Base-by-base conservation (phyloP, 2,329 filamentous ascomycete species). In the Stachybotrys echinatus region DNA sequence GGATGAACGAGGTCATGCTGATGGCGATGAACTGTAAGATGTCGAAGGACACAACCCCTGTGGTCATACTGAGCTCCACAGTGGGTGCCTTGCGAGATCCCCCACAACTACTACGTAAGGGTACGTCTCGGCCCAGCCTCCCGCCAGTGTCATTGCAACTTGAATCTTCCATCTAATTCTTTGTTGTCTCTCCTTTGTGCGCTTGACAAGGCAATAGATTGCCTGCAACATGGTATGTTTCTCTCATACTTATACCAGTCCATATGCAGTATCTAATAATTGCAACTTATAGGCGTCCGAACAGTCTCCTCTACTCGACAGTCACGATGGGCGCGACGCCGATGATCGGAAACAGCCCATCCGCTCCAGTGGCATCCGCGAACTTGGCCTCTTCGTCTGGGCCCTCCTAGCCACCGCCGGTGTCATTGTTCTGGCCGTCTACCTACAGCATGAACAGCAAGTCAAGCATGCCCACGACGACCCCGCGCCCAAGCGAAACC, bases 301-400 rank as follows among this genome's bases (percentile, higher is more conserved):
- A 57, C 65, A 65, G 51, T 71, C 68, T 45, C 74, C 74, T 50
- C 71, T 77, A 54, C 65, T 77, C 50, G 54, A 59, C 51, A 59
- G 58, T 50, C 56, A 65, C 54, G 61, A 66, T n/a, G n/a, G n/a
- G n/a, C n/a, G n/a, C 53, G 53, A 46, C 50, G 53, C 50, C 19
- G 48, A 55, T 46, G 54, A 58, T 31, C 57, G 51, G 48, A 61
- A 57, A 19, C 23, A 17, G 34, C 37, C 53, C 34, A 48, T 51
- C 10, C 62, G 70, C 44, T 59, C 66, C 40, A 63, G 63, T 52
- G 80, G 81, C 66, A 66, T 80, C 50, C 82, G 87, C 54, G 89
- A 96, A 65, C 68, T 88, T 48, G 80, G 85, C 21, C 72, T 95
- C 54, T 92, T 96, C 64, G 70, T 80, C 45, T 96, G 92, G 91